Conservation (phyloP, 108 stramenopile species). For the Cyclotella sp. region DNA sequence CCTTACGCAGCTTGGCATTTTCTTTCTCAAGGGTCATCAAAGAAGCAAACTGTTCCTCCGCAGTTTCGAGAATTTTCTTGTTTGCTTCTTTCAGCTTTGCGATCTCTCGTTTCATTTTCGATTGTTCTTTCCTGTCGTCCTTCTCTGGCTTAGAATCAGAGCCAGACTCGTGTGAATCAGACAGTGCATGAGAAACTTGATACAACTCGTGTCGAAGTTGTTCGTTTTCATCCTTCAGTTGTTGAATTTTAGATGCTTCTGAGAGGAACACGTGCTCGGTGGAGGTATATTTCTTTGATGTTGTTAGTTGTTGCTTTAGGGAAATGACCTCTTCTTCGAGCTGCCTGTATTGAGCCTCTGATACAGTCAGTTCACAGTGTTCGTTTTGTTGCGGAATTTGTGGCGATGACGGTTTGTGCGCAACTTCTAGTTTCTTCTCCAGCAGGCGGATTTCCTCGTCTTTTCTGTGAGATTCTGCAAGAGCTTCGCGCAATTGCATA, state of each 20-base stretch:
- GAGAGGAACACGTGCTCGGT: constrained; percentile 12
- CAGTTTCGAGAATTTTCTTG: constrained; percentile 47
- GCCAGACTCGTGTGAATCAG: neutral
- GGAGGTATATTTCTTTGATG: constrained; percentile 6
- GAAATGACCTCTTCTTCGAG: constrained; percentile 17
- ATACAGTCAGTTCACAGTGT: neutral
- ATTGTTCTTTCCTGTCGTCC: neutral
- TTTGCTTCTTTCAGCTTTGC: constrained; percentile 55
- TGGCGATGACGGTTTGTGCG: neutral
- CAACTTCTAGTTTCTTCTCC: constrained; percentile 19
- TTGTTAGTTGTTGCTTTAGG: constrained; percentile 40
- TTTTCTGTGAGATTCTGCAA: constrained; percentile 21
- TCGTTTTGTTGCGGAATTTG: neutral
- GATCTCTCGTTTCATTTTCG: constrained; percentile 45
- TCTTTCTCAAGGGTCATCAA: constrained; percentile 32
- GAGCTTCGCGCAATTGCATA: constrained; percentile 38
- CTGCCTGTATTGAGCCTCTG: constrained; percentile 20
- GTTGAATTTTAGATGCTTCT: constrained; percentile 6
- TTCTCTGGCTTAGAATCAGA: constrained; percentile 6
- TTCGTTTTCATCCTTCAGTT: constrained; percentile 49
- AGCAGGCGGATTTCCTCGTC: constrained; percentile 29
- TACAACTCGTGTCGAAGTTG: constrained; percentile 42
- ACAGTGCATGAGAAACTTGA: neutral
- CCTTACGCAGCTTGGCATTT: constrained; percentile 35
- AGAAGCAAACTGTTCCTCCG: constrained; percentile 41